Conservation (phyloP, 164 flowering plant species). For the Vitis cinerea region DNA sequence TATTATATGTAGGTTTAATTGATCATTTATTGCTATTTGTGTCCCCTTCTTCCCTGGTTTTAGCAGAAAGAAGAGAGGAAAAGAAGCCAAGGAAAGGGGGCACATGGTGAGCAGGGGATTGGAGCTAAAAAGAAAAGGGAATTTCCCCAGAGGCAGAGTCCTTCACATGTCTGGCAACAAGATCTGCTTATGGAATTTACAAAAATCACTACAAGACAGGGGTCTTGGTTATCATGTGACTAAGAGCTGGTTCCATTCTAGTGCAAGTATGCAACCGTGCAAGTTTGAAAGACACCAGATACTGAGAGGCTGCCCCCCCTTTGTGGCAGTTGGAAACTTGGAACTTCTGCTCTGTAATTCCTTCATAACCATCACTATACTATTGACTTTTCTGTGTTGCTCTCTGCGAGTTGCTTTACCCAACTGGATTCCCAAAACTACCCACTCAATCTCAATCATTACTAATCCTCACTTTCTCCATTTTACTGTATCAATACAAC, state of each 20-base stretch:
- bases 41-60: neutral
- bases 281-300: no score
- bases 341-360: slow-evolving; percentile 21
- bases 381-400: slow-evolving; percentile 24
- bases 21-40: no score
- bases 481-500: no score
- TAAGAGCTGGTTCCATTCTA: slow-evolving; percentile 15
- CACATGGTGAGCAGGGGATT: slow-evolving; percentile 30
- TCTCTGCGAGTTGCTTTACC: neutral
- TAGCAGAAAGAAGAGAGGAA: neutral
- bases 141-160: slow-evolving; percentile 6
- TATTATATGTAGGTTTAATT: no score
- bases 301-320: neutral
- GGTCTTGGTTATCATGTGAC: slow-evolving; percentile 29
- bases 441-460: neutral
- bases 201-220: slow-evolving; percentile 21
- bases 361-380: slow-evolving; percentile 11
- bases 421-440: neutral
- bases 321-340: slow-evolving; percentile 9
- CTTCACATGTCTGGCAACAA: slow-evolving; percentile 42
- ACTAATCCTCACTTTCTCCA: no score
- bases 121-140: slow-evolving; percentile 15
- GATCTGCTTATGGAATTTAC: slow-evolving; percentile 30
- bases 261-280: slow-evolving; percentile 13
- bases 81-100: neutral